Evolutionary conservation across 2,329 filamentous ascomycete species (phyloP), one percentile per base, ranked within the genome.

Genomic region (Nemania diffusa): DNA sequence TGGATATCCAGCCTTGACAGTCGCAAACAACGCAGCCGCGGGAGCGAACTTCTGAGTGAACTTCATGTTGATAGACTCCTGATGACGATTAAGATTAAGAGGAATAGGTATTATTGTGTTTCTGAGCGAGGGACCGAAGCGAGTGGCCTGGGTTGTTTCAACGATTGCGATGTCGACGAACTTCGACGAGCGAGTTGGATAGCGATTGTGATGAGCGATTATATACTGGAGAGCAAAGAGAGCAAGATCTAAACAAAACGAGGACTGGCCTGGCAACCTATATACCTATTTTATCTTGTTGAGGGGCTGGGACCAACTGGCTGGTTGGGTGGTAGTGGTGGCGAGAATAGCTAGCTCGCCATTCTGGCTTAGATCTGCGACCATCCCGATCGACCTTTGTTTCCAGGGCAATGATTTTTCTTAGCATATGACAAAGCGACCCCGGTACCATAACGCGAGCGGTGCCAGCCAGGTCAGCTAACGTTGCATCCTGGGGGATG

Each of bases 11-110:
- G 77, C 77, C 37, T 74, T 70, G 29, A 72, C 77, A 20, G 71
- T 68, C 56, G 75, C 71, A 52, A 78, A 67, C 63, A 81, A 73
- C 59, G 76, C 78, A 46, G 71, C 78, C 46, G 73, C 67, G 64
- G 78, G 74, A 52, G 74, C 73, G 22, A 81, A 67, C 29, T 77
- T 56, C 66, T 78, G 75, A 65, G 73, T 69, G 69, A 78, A 72
- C 72, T 76, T 80, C 80, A 82, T 82, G 8, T 69, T 79, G 73
- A 68, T 67, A 52, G 66, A 56, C 59, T 63, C 58, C 44, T 66
- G 26, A 4, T 64, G 62, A 57, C 52, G 59, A 73, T 63, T 69
- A 69, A 69, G 51, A 70, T 71, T 75, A 73, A 70, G 67, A 71
- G 56, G 68, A 67, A 56, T 68, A 58, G 67, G 55, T 34, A 52